Conservation (phyloP, 768 basidiomycete genomes). For the Lyophyllum semitale region DNA sequence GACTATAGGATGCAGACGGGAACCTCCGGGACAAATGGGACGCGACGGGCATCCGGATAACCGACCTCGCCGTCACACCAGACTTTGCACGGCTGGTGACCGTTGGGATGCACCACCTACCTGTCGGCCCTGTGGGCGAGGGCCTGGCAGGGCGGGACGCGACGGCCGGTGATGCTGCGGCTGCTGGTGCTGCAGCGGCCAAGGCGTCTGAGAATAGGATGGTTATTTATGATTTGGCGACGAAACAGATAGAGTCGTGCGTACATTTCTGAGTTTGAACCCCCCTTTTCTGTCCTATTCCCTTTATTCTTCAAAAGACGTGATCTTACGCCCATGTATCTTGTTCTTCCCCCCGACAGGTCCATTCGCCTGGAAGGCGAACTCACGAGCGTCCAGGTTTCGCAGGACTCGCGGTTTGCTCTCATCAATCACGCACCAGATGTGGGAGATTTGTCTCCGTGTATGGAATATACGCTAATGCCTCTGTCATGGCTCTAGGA, state of each 20-base stretch:
- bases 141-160: conserved; percentile 17
- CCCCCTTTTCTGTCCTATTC: background rate
- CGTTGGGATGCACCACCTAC: conserved; percentile 56
- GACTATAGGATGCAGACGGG: conserved; percentile 72
- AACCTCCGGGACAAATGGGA: conserved; percentile 71
- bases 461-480: conserved; percentile 10
- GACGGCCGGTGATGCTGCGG: conserved; percentile 13
- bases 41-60: conserved; percentile 73
- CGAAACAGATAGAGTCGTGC: conserved; percentile 69
- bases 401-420: conserved; percentile 83
- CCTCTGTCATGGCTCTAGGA: conserved; percentile 54
- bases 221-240: conserved; percentile 75
- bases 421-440: conserved; percentile 87
- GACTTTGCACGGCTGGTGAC: conserved; percentile 83
- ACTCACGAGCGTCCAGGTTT: conserved; percentile 85
- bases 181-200: conserved; percentile 29
- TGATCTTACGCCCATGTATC: conserved; percentile 1
- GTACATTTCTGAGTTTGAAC: conserved; percentile 28
- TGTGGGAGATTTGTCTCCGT: conserved; percentile 46
- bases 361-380: conserved; percentile 74
- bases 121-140: conserved; percentile 20
- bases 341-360: conserved; percentile 34
- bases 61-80: conserved; percentile 85
- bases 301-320: background rate
- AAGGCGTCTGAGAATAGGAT: conserved; percentile 58